Base-by-base conservation (phyloP, 2,329 filamentous ascomycete species). In the Teratosphaeria gauchensis region DNA sequence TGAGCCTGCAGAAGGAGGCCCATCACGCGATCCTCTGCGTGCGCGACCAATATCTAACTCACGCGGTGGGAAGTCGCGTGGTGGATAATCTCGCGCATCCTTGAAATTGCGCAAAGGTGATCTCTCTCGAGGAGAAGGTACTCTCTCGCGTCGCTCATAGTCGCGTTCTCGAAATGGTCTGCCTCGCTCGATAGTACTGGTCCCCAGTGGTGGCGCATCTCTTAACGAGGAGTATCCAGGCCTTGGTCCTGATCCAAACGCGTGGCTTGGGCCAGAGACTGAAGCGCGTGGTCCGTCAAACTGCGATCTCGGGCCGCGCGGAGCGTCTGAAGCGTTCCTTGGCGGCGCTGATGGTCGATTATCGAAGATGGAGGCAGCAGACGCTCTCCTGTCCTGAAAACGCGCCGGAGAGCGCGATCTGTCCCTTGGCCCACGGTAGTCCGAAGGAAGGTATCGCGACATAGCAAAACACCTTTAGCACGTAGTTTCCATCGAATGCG, bases 221-320 rank as follows among this genome's bases (percentile, higher is more conserved):
- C 84, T 66, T 79, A 83, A 59, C 38, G 63, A 64, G 2, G 62
- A 53, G 51, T 60, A 64, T 11, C 59, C 58, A 2, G 63, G 66
- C 32, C 66, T 63, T 55, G 63, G 57, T 16, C 59, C 55, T 21
- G 78, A 79, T 62, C 83, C 78, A 65, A 85, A 86, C 56, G 90
- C 88, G 28, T 83, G 80, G 51, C 77, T 76, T 68, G 42, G 42
- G 42, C 68, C 71, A 11, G 70, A 60, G 55, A 70, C 67, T 46
- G 73, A 70, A n/a, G 70, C 69, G 56, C 76, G 72, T 54, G 74
- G 69, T 16, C 82, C 32, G 83, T 92, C 89, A 60, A 88, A 82
- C 59, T 91, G 77, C 3, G 88, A 89, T 72, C 92, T 90, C 11
- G 91, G 90, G 0, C 89, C 91, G 58, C 90, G 82, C 2, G 91